A percentile compares a stretch with the other conserved stretches of the same genome.
Evolutionary conservation across 2,329 filamentous ascomycete species (phyloP).

Genomic region (Corniculantispora saksenae): DNA sequence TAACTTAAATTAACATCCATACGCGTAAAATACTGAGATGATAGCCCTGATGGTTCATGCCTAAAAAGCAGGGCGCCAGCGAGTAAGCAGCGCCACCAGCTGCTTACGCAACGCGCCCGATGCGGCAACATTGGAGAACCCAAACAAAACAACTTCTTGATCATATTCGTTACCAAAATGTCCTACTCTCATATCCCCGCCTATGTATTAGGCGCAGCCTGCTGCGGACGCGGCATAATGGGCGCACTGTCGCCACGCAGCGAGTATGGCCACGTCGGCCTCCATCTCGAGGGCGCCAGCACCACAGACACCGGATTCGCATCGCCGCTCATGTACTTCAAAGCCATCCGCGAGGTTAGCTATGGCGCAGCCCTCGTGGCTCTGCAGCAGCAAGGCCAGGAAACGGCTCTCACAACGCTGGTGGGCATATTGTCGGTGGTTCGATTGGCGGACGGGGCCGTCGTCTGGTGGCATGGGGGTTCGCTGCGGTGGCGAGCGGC

Average conservation of each 20-base stretch:
- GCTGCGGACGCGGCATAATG: slow-evolving; percentile 29
- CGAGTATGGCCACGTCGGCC: slow-evolving; percentile 29
- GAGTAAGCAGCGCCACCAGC: too few species aligned
- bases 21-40: too few species aligned
- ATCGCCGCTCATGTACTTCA: slow-evolving; percentile 38
- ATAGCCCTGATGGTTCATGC: not conserved
- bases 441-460: slow-evolving; percentile 34
- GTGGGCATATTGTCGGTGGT: slow-evolving; percentile 31
- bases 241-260: slow-evolving; percentile 26
- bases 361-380: slow-evolving; percentile 33
- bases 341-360: slow-evolving; percentile 36
- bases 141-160: not conserved
- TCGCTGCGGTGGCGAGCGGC: slow-evolving; percentile 25
- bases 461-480: slow-evolving; percentile 35
- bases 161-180: slow-evolving; percentile 18
- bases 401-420: slow-evolving; percentile 32
- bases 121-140: too few species aligned
- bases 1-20: too few species aligned
- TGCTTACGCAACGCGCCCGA: too few species aligned
- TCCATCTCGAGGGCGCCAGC: slow-evolving; percentile 24
- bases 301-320: not conserved
- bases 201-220: slow-evolving; percentile 28
- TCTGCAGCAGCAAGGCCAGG: slow-evolving; percentile 32
- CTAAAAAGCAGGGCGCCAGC: not conserved
- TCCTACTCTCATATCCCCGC: slow-evolving; percentile 28